A percentile compares a stretch with the other conserved stretches of the same genome.
Conservation (phyloP, 2,329 filamentous ascomycete genomes). For the Atkinsonella hypoxylon region DNA sequence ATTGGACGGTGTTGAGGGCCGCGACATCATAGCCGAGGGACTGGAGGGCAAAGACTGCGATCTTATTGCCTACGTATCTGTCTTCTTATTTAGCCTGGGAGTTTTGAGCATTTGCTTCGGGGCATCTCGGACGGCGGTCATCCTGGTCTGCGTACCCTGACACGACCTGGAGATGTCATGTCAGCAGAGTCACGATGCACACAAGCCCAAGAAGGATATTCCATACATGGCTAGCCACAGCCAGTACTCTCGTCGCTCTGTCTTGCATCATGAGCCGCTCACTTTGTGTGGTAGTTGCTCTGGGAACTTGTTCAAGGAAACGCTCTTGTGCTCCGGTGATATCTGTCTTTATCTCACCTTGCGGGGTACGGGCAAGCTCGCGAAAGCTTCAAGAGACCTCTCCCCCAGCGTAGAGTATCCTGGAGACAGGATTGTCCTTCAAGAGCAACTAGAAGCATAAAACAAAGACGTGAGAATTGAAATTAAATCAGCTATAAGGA, state of each 20-base stretch:
- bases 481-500: too few relatives aligned
- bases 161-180: conserved; percentile 23
- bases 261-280: conserved; percentile 2
- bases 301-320: too few relatives aligned
- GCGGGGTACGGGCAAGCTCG: too few relatives aligned
- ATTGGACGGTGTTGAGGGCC: conserved; percentile 91
- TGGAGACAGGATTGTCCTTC: too few relatives aligned
- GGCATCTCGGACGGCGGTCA: too few relatives aligned
- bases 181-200: not conserved
- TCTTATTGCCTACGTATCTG: conserved; percentile 96
- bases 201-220: not conserved
- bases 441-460: too few relatives aligned
- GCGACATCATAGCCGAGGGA: conserved; percentile 87
- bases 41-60: conserved; percentile 91
- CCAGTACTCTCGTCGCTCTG: conserved; percentile 59
- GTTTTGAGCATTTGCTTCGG: too few relatives aligned
- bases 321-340: not conserved
- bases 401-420: too few relatives aligned
- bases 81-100: not conserved
- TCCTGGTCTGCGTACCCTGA: conserved; percentile 24
- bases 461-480: too few relatives aligned
- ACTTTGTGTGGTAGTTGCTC: not conserved
- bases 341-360: not conserved
- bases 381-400: too few relatives aligned
- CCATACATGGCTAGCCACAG: conserved; percentile 89